Conservation (phyloP, 352 stramenopile species). For the Globisporangium megalacanthum region DNA sequence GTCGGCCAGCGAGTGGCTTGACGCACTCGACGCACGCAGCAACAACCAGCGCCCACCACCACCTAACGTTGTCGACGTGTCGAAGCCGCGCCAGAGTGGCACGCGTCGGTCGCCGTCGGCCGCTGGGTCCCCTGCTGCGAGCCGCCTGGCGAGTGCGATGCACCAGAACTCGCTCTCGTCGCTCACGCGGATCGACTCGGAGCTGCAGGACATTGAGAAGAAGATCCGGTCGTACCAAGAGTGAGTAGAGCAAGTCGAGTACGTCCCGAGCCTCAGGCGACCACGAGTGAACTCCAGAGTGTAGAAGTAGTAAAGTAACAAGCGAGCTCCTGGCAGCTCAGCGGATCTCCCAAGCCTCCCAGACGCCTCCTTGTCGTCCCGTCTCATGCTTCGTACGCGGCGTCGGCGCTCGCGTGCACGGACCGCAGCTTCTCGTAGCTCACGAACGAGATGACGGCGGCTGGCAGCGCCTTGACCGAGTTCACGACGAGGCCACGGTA, state of each 20-base stretch:
- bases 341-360: too few species aligned
- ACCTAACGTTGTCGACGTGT: not conserved
- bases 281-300: not conserved
- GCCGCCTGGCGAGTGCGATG: conserved; percentile 22
- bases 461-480: conserved; percentile 59
- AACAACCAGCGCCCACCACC: conserved; percentile 4
- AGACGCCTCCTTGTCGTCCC: not conserved
- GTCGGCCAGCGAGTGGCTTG: not conserved
- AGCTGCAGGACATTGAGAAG: conserved; percentile 67
- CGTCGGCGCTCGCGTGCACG: conserved; percentile 31
- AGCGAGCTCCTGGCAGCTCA: not conserved
- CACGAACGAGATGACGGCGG: conserved; percentile 71
- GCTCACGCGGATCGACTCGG: conserved; percentile 48
- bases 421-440: conserved; percentile 77
- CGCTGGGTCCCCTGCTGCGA: conserved; percentile 3
- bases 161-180: conserved; percentile 49
- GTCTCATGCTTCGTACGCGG: conserved; percentile 18
- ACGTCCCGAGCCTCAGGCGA: not conserved
- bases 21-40: not conserved
- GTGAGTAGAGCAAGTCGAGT: conserved; percentile 4
- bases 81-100: conserved; percentile 3
- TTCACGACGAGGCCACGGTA: conserved; percentile 80
- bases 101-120: conserved; percentile 2
- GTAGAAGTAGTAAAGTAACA: conserved; percentile 3
- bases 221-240: conserved; percentile 47